Base-by-base conservation (phyloP, 257 asterid species). In the Solanum paucissectum region DNA sequence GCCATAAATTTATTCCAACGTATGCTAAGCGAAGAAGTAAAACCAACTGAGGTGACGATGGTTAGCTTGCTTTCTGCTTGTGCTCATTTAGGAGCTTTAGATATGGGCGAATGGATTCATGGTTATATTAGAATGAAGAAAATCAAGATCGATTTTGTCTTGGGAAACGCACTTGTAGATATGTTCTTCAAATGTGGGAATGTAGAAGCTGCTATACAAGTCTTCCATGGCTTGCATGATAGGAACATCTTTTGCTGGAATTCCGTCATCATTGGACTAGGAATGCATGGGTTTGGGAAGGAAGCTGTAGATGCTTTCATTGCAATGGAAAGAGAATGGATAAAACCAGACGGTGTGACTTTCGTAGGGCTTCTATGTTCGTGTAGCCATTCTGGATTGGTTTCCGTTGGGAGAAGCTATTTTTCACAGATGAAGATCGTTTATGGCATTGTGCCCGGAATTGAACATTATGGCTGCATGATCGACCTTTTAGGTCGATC, bases 401-500 rank as follows among this genome's bases (percentile, higher is more conserved):
- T 91, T 66, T 86, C 79, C 37, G 88, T 83, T 40, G 91, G 93
- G 36, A 89, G 87, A 88, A 83, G 42, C 14, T 91, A 83, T 42
- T 91, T 88, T 85, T 86, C 89, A 18, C 74, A 87, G 73, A 88
- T 91, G 90, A 85, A 36, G 40, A 76, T 86, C 68, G 16, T 68
- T 84, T 88, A 89, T 86, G 88, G 87, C 16, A 62, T 91, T 68
- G 87, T 89, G 29, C 92, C 88, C 3, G 86, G 83, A 83, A 91
- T 91, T 84, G 91, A 91, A 85, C 93, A 91, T 86, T 91, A 89
- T 40, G 93, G 93, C 34, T 89, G 90, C 44, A 86, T 91, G 91
- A 87, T 89, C 84, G 91, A 91, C 86, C 91, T 88, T 88, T 84
- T 89, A 73, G 89, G 91, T 84, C 89, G 90, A 76, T 86, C 91